These are phyloP conservation scores for Protostelium mycophagum DNA, from an alignment of 78 protist species.

Conservation along the genomic window DNA sequence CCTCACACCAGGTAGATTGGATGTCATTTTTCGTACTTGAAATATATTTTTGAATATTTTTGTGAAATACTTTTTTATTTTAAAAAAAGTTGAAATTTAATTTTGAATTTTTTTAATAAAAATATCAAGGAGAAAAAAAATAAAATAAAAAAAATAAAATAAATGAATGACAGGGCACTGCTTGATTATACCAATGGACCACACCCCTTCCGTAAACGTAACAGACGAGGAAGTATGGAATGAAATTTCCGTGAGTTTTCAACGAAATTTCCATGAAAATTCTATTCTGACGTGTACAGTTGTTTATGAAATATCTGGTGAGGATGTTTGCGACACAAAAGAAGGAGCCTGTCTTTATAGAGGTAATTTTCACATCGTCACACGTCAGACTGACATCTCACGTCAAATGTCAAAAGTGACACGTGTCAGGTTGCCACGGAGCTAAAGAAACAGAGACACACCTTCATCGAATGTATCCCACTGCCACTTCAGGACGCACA, in stretches of 20 bases:
- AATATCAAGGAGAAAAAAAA: too few species aligned
- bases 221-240: neutral
- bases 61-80: too few species aligned
- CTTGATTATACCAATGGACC: neutral
- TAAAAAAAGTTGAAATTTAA: too few species aligned
- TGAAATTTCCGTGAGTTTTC: neutral
- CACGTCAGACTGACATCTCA: too few species aligned
- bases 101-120: too few species aligned
- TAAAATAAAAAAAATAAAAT: too few species aligned
- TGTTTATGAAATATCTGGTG: neutral
- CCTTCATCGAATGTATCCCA: slow-evolving; percentile 25
- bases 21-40: too few species aligned
- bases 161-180: too few species aligned
- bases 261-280: too few species aligned
- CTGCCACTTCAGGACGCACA: neutral
- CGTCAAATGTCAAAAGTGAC: too few species aligned
- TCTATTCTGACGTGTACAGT: neutral
- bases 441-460: slow-evolving; percentile 2
- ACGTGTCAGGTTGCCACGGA: neutral
- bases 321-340: neutral
- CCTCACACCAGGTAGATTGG: neutral
- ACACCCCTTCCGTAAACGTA: neutral
- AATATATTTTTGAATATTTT: too few species aligned
- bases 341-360: neutral
- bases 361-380: too few species aligned